Percentiles rank a stretch among this genome's conserved stretches.
These are phyloP conservation scores for Perkinsus chesapeaki DNA, from an alignment of 169 alveolate genomes.

Conservation along the genomic window DNA sequence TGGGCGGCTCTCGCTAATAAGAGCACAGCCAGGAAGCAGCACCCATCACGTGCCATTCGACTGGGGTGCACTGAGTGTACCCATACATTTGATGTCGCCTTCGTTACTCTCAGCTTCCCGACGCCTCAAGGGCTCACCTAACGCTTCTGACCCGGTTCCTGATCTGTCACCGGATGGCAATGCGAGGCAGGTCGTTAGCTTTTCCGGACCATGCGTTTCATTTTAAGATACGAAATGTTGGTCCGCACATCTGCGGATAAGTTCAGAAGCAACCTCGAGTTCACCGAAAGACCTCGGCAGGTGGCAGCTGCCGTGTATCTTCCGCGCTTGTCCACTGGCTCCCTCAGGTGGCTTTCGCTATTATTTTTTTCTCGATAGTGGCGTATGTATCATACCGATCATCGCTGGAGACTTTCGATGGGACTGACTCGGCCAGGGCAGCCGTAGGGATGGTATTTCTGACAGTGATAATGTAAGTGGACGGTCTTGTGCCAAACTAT, in stretches of 20 bases:
- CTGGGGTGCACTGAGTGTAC: no score
- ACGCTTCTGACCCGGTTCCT: no score
- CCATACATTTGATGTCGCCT: no score
- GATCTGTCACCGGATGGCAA: background rate
- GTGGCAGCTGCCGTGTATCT: background rate
- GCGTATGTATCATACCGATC: background rate
- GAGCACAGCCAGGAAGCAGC: no score
- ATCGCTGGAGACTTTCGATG: background rate
- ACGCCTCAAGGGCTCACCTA: no score
- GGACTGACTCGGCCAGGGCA: background rate
- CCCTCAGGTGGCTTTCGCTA: background rate
- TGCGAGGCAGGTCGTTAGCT: background rate
- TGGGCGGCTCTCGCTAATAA: no score
- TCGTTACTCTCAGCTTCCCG: no score
- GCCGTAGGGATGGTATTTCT: background rate
- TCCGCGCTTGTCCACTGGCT: background rate
- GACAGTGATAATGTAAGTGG: background rate
- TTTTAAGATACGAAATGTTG: background rate
- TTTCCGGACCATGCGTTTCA: background rate
- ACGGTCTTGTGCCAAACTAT: background rate
- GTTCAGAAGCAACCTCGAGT: background rate
- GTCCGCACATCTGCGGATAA: background rate
- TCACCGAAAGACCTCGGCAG: background rate
- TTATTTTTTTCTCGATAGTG: background rate
- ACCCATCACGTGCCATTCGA: no score